Percentiles rank a stretch among this genome's conserved stretches.
Conservation (phyloP, 1,284 basidiomycete species). For the Caloboletus firmus region DNA sequence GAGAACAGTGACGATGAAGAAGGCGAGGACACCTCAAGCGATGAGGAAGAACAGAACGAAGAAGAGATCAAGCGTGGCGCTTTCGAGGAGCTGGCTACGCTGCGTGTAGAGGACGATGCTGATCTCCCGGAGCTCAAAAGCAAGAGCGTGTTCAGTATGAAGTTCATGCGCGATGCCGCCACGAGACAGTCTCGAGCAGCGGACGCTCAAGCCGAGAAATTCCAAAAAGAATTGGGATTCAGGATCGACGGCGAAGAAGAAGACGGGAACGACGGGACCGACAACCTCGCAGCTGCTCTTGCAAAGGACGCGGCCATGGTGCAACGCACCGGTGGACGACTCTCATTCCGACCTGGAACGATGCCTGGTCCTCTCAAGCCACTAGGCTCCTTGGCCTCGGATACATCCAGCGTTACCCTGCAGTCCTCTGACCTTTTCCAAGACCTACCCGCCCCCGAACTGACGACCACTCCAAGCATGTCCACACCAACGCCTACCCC, state of each 20-base stretch:
- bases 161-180: constrained; percentile 93
- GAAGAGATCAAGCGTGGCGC: constrained; percentile 61
- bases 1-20: constrained; percentile 48
- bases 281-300: constrained; percentile 34
- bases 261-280: constrained; percentile 39
- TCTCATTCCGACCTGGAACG: constrained; percentile 54
- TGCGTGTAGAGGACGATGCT: constrained; percentile 41
- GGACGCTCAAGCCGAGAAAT: constrained; percentile 66
- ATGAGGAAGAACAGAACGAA: constrained; percentile 43
- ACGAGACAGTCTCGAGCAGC: constrained; percentile 61
- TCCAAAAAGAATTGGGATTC: constrained; percentile 64
- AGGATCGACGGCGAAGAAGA: constrained; percentile 38
- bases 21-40: constrained; percentile 48
- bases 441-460: constrained; percentile 19
- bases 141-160: constrained; percentile 85
- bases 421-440: constrained; percentile 57
- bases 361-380: constrained; percentile 25
- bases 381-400: constrained; percentile 53
- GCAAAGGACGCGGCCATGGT: constrained; percentile 37
- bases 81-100: constrained; percentile 68
- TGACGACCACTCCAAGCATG: constrained; percentile 27
- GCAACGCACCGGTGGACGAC: constrained; percentile 58
- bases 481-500: constrained; percentile 15
- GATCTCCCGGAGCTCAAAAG: constrained; percentile 38
- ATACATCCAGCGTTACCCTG: constrained; percentile 68